Conservation (phyloP, 2,329 filamentous ascomycete species). For the Aspergillus niger region DNA sequence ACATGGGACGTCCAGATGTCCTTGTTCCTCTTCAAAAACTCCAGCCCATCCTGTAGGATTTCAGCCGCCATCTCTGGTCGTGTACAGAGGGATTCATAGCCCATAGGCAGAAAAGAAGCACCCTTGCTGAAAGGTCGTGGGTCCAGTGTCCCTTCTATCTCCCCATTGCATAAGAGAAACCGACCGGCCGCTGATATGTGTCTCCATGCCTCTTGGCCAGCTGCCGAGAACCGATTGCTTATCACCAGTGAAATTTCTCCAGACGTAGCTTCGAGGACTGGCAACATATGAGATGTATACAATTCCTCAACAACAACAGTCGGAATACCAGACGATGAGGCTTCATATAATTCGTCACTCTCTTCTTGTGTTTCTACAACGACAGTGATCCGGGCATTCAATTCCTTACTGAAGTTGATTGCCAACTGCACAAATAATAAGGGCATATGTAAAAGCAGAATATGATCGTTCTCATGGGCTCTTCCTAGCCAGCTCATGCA, state of each 20-base stretch:
- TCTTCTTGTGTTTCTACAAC: not conserved
- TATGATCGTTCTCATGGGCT: not conserved
- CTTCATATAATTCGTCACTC: not conserved
- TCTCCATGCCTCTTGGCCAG: not conserved
- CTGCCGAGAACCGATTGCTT: not conserved
- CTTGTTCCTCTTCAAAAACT: not conserved
- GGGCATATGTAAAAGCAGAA: not conserved
- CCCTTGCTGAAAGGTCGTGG: not conserved
- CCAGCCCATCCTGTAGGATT: not conserved
- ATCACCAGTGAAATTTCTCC: not conserved
- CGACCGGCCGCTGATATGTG: not conserved
- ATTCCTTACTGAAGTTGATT: not conserved
- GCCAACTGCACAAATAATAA: not conserved
- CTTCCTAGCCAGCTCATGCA: not conserved
- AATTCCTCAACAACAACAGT: not conserved
- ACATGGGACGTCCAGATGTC: not conserved
- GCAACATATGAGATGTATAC: not conserved
- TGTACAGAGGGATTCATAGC: not conserved
- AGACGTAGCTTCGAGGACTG: not conserved
- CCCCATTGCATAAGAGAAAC: not conserved
- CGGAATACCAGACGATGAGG: not conserved
- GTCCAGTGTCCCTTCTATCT: not conserved
- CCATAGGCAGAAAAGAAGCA: not conserved
- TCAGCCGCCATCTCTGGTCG: not conserved
- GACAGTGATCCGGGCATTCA: not conserved